Evolutionary conservation across 495 filamentous ascomycete species (phyloP).

Genomic region (Glonium stellatum): DNA sequence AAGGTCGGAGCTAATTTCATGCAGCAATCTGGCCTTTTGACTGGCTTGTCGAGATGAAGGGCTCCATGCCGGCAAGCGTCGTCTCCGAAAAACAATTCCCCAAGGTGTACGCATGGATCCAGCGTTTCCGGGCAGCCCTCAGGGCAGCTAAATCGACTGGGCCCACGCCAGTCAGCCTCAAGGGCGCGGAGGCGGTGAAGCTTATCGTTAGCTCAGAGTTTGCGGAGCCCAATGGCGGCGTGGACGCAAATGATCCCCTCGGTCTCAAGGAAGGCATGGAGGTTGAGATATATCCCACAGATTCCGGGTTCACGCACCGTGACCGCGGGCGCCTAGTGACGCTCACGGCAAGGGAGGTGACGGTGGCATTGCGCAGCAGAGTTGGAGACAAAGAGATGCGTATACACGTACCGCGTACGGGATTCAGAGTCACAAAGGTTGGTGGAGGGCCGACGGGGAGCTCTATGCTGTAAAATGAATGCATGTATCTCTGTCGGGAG

Average conservation of each 20-base stretch:
- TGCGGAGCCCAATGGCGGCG: constrained; percentile 32
- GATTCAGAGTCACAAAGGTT: constrained; percentile 43
- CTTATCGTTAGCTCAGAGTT: constrained; percentile 36
- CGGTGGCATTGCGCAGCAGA: constrained; percentile 42
- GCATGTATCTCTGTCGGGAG: constrained; percentile 19
- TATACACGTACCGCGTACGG: constrained; percentile 51
- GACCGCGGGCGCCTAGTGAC: constrained; percentile 48
- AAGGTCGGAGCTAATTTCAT: neutral
- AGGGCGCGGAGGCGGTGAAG: constrained; percentile 44
- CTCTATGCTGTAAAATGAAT: constrained; percentile 17
- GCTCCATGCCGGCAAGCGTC: constrained; percentile 37
- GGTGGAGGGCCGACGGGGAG: constrained; percentile 14
- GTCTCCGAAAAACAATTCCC: constrained; percentile 44
- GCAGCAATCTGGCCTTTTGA: constrained; percentile 51
- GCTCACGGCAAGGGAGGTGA: constrained; percentile 44
- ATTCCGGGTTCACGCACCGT: constrained; percentile 47
- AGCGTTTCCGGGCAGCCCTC: constrained; percentile 42
- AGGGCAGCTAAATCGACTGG: constrained; percentile 24
- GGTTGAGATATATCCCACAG: constrained; percentile 51
- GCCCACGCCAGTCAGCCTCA: constrained; percentile 35
- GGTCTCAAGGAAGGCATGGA: constrained; percentile 42
- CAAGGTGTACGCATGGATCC: constrained; percentile 49
- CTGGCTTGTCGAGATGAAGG: constrained; percentile 48
- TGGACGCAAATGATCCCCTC: constrained; percentile 39
- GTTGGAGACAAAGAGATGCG: constrained; percentile 38